phyloP scores from a whole-genome alignment of 805 yeast species.

The Danielozyma ontarioensis region DNA sequence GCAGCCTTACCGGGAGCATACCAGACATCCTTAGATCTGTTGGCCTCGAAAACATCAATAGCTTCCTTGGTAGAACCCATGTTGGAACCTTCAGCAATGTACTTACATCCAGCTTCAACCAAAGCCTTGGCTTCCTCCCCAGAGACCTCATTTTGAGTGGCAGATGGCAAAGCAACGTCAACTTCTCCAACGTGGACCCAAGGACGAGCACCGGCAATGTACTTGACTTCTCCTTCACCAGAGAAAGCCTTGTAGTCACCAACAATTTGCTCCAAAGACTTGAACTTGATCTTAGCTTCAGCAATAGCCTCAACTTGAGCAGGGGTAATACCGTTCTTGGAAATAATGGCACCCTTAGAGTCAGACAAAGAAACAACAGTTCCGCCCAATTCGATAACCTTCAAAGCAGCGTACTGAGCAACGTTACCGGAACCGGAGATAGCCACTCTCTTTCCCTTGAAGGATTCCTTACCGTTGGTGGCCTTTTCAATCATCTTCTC shows the following conservation, averaged over 20 bases:
- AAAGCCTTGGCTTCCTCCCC: constrained; percentile 96
- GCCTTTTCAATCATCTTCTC: constrained; percentile 97
- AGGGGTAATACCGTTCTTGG: constrained; percentile 75
- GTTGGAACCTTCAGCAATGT: constrained; percentile 97
- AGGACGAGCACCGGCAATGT: constrained; percentile 92
- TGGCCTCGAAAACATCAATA: constrained; percentile 87
- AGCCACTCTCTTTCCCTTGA: constrained; percentile 91
- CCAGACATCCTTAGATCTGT: constrained; percentile 72
- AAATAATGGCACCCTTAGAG: constrained; percentile 84
- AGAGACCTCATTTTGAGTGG: constrained; percentile 96
- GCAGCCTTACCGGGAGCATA: constrained; percentile 99
- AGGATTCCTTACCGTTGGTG: constrained; percentile 80
- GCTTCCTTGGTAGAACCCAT: constrained; percentile 99
- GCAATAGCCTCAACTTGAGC: constrained; percentile 74
- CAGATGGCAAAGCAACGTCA: constrained; percentile 96
- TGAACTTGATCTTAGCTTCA: constrained; percentile 75
- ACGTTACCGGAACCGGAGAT: constrained; percentile 98
- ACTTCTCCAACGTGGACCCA: constrained; percentile 90
- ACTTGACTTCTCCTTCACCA: constrained; percentile 53
- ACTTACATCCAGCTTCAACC: constrained; percentile 86
- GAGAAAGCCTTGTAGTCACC: constrained; percentile 53
- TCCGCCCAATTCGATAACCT: constrained; percentile 96
- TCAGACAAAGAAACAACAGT: constrained; percentile 91
- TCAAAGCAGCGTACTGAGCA: constrained; percentile 97
- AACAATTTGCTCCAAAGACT: constrained; percentile 65